phyloP scores from a whole-genome alignment of 148 eudicot species.

The Rhododendron vialii region DNA sequence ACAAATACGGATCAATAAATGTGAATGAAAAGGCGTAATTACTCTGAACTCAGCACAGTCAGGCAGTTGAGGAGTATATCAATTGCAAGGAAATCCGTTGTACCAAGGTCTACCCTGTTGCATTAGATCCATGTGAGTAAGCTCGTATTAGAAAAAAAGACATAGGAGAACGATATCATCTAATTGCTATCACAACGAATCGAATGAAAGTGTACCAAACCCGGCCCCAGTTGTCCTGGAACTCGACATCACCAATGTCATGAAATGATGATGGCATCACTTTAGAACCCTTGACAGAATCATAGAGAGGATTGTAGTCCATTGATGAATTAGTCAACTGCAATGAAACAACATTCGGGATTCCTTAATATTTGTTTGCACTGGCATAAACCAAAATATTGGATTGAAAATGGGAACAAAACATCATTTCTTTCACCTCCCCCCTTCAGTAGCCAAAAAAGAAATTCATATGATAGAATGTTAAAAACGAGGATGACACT shows the following conservation, averaged over 20 bases:
- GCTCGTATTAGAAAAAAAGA: not conserved
- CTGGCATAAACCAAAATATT: not conserved
- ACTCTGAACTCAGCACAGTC: conserved; percentile 95
- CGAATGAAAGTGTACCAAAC: conserved; percentile 53
- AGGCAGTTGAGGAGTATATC: conserved; percentile 91
- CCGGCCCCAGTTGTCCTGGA: conserved; percentile 98
- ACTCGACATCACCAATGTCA: conserved; percentile 82
- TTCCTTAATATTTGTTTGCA: not conserved
- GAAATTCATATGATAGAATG: not conserved
- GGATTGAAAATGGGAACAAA: not conserved
- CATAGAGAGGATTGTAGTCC: conserved; percentile 77
- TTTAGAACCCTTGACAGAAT: conserved; percentile 64
- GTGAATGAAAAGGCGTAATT: conserved; percentile 21
- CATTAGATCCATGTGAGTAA: conserved; percentile 3
- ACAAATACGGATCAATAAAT: not conserved
- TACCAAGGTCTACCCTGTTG: conserved; percentile 96
- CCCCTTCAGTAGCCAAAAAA: not conserved
- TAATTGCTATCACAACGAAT: conserved; percentile 1
- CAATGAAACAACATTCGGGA: conserved; percentile 14
- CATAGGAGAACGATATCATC: not conserved
- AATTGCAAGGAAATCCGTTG: conserved; percentile 75
- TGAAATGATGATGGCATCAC: conserved; percentile 95
- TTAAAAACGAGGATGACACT: not conserved
- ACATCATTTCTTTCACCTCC: not conserved
- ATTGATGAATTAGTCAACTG: conserved; percentile 70